These are phyloP conservation scores for Chytridiales sp. DNA, from an alignment of 371 early-diverging fungal species.

Conservation along the genomic window DNA sequence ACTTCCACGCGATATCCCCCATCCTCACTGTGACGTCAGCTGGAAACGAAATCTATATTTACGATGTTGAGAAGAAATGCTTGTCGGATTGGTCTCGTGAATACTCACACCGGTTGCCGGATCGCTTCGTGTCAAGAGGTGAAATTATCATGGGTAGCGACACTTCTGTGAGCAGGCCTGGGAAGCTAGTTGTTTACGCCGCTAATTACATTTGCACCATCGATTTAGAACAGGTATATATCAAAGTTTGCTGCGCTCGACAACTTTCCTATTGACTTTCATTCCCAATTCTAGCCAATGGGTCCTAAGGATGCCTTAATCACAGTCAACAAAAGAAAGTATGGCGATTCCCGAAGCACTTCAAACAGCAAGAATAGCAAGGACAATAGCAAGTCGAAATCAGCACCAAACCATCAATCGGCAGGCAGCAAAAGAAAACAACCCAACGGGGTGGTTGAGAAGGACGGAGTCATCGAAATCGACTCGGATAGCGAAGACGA, in stretches of 20 bases:
- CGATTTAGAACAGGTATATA: constrained; percentile 59
- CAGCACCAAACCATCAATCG: constrained; percentile 1
- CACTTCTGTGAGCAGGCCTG: constrained; percentile 56
- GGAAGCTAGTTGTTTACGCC: constrained; percentile 66
- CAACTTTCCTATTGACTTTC: not conserved
- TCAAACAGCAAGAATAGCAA: constrained; percentile 9
- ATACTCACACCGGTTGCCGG: constrained; percentile 65
- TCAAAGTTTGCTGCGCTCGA: not conserved
- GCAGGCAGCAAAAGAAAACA: not conserved
- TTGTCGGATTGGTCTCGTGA: constrained; percentile 79
- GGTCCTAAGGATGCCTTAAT: no score
- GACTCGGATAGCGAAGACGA: constrained; percentile 6
- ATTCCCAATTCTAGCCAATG: no score
- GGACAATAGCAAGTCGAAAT: constrained; percentile 5
- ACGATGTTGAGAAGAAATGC: constrained; percentile 62
- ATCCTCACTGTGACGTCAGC: constrained; percentile 65
- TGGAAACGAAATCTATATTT: constrained; percentile 73
- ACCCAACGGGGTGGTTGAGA: constrained; percentile 3
- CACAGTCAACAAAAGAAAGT: no score
- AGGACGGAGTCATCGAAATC: not conserved
- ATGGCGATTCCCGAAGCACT: no score
- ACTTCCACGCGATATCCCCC: constrained; percentile 61
- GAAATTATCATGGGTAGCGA: constrained; percentile 73
- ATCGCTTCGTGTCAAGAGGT: constrained; percentile 55
- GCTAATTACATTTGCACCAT: constrained; percentile 69